Evolutionary conservation across 305 asterid genomes (phyloP), one percentile per base, ranked within the genome.

Genomic region (Fraxinus paxiana): DNA sequence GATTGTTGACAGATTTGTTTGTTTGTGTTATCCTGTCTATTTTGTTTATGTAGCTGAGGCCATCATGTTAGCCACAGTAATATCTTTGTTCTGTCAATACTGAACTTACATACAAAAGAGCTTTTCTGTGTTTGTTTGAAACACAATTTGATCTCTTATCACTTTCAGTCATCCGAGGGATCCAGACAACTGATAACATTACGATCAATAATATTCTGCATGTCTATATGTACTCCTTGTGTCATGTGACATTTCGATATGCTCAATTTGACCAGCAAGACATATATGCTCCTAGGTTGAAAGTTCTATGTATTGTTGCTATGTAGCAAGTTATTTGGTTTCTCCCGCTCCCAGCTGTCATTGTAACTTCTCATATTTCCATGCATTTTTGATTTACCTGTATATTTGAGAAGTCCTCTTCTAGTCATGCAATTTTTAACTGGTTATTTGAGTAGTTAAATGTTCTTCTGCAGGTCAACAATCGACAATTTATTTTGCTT

Each of bases 401-500:
- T 65, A 10, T 26, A 6, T 26, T 24, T 63, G 72, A 63, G 72
- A 3, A 65, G 73, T 77, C 69, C 22, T 74, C 82, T 28, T 26
- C 73, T 69, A 69, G 43, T 69, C 20, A 24, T 30, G 75, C 41
- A 30, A 69, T 69, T 31, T 31, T 77, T 76, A 15, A 56, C 69
- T 78, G 76, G 72, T 84, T 65, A 56, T 24, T 34, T 82, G 76
- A 63, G 73, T 71, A 18, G 80, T 67, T 46, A 9, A 26, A 13
- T 61, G 35, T 54, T 72, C 74, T 63, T 74, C 77, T 30, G 63
- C 77, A 63, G 84, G 84, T 51, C 81, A 73, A 73, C 80, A 89
- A 77, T 48, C 48, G 30, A 33, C 85, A 77, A 81, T 30, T 65
- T 75, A 69, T 43, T 38, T 77, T 41, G 67, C 84, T 59, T 61